Evolutionary conservation across 2,329 filamentous ascomycete species (phyloP).

Genomic region (Ceratocystis colombiana): DNA sequence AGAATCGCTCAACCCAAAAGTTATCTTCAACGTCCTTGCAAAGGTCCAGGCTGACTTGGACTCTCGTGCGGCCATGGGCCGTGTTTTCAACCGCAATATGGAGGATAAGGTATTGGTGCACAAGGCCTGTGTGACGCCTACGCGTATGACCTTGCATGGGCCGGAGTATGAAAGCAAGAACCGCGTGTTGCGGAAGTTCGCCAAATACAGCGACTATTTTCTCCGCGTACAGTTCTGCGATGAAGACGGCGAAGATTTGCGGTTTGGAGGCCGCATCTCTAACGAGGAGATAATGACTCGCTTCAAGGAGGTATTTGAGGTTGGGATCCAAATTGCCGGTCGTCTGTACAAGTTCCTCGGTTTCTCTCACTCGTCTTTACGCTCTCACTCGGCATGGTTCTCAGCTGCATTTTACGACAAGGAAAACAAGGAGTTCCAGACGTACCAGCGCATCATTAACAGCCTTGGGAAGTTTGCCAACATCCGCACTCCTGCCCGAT

Average conservation of each 20-base stretch:
- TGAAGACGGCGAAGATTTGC: constrained; percentile 57
- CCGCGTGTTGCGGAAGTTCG: constrained; percentile 57
- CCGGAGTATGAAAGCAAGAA: constrained; percentile 60
- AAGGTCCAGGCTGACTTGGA: constrained; percentile 36
- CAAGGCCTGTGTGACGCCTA: constrained; percentile 47
- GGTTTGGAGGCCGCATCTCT: constrained; percentile 36
- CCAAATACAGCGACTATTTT: constrained; percentile 51
- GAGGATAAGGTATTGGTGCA: constrained; percentile 22
- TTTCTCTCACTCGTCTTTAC: constrained; percentile 69
- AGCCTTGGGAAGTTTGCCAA: constrained; percentile 42
- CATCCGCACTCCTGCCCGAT: constrained; percentile 46
- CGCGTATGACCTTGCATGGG: constrained; percentile 46
- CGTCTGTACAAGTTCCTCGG: constrained; percentile 57
- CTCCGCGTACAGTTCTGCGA: constrained; percentile 63
- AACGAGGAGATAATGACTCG: constrained; percentile 44
- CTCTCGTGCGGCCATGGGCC: constrained; percentile 24
- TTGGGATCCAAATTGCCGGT: constrained; percentile 54
- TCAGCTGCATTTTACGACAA: constrained; percentile 39
- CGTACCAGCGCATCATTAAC: constrained; percentile 38
- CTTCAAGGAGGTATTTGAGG: constrained; percentile 50
- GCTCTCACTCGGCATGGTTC: constrained; percentile 61
- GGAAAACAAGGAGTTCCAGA: constrained; percentile 30
- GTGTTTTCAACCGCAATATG: constrained; percentile 25
- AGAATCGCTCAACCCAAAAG: constrained; percentile 33
- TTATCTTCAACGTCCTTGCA: constrained; percentile 36